Percentiles rank a stretch among this genome's conserved stretches.
phyloP scores from a whole-genome alignment of 2,329 filamentous ascomycete genomes.

The Apiospora arundinis region DNA sequence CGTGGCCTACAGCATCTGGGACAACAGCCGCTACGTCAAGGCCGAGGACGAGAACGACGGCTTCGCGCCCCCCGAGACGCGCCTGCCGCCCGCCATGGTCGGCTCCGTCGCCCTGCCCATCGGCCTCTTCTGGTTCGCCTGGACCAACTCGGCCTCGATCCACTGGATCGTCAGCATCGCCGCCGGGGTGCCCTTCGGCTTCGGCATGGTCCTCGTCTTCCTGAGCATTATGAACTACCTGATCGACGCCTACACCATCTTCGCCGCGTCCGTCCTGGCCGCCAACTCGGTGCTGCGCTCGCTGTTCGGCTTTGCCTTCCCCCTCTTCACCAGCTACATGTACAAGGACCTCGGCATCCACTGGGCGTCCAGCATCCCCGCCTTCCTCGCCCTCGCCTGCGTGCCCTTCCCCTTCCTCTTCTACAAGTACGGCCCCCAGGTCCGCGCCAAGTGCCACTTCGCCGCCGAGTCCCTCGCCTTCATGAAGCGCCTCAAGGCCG shows the following conservation, averaged over 20 bases:
- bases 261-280: constrained; percentile 75
- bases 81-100: constrained; percentile 64
- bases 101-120: constrained; percentile 65
- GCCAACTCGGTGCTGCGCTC: constrained; percentile 68
- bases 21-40: constrained; percentile 58
- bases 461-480: constrained; percentile 69
- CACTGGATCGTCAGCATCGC: constrained; percentile 54
- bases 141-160: constrained; percentile 61
- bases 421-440: constrained; percentile 70
- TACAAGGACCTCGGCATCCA: constrained; percentile 68
- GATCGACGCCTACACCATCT: constrained; percentile 56
- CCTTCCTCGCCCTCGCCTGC: constrained; percentile 74
- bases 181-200: constrained; percentile 39
- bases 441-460: constrained; percentile 72
- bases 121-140: constrained; percentile 70
- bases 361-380: constrained; percentile 79
- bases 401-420: constrained; percentile 77
- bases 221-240: constrained; percentile 60
- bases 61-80: constrained; percentile 67
- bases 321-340: constrained; percentile 62
- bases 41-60: constrained; percentile 51
- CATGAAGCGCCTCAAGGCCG: constrained; percentile 44
- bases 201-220: constrained; percentile 57
- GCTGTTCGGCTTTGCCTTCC: constrained; percentile 64
- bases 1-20: constrained; percentile 57